Base-by-base conservation (phyloP, 768 basidiomycete species). In the Dioszegia hungarica region DNA sequence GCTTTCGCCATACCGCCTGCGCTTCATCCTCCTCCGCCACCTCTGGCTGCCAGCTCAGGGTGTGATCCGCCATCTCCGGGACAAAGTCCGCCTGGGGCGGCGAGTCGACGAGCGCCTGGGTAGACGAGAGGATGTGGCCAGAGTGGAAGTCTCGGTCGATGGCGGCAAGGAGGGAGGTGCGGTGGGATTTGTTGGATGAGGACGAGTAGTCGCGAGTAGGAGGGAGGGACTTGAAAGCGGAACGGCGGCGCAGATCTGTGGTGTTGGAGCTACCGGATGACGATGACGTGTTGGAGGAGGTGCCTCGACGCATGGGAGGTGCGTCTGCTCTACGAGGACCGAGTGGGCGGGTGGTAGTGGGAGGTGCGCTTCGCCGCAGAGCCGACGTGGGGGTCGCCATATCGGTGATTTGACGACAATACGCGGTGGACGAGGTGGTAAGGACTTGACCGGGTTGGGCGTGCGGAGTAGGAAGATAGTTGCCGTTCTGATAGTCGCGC, bases 21-120 rank as follows among this genome's bases (percentile, higher is more conserved):
- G 50, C 59, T 17, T 47, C 46, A 37, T 63, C 62, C 15, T 19
- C 28, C n/a, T 27, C 40, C 25, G 11, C 33, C 24, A 22, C 19
- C 31, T 62, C 61, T 4, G 56, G 56, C 40, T 58, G 37, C 61
- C 61, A 62, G 5, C 34, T 17, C 6, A 61, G 56, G 19, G 57
- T 59, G 8, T 51, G 27, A 8, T 48, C 47, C 6, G 46, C 17
- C 17, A 36, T 37, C 14, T 47, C 49, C 12, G 34, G 34, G 22
- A 38, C 39, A 20, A 51, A 51, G 4, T 51, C 49, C 22, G 36
- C 49, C 19, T 46, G 45, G 17, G 49, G 49, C 20, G 49, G 49
- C 4, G 49, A 51, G 5, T 51, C 36, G 34, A 38, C 36, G 1
- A 51, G 49, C 20, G 9, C 5, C 5, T 27, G 24, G 17, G 22